phyloP scores from a whole-genome alignment of 257 asterid genomes.

The Capsicum pubescens region DNA sequence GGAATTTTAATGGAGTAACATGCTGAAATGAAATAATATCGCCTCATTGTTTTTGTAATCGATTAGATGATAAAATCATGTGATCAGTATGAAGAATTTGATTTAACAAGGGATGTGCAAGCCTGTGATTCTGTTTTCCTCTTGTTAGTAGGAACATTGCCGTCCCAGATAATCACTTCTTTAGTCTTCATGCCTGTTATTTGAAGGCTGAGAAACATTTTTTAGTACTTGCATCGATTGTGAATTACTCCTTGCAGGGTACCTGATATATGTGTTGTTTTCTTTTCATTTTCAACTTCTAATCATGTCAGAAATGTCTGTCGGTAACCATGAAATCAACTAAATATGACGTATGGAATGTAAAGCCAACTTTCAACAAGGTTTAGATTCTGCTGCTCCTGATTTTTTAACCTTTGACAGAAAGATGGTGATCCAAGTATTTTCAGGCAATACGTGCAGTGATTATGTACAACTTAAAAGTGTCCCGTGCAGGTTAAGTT shows the following conservation, averaged over 20 bases:
- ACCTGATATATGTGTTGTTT: background rate
- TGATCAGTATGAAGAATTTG: background rate
- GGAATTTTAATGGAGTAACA: background rate
- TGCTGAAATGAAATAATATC: slow-evolving; percentile 15
- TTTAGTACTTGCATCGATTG: background rate
- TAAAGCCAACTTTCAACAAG: background rate
- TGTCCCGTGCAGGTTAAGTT: background rate
- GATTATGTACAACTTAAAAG: too few relatives aligned
- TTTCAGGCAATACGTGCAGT: background rate
- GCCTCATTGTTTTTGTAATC: slow-evolving; percentile 7
- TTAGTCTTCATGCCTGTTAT: background rate
- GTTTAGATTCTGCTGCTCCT: background rate
- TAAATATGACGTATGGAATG: background rate
- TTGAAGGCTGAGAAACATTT: background rate
- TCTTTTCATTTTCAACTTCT: background rate
- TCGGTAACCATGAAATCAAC: background rate
- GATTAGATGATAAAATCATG: background rate
- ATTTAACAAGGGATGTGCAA: slow-evolving; percentile 20
- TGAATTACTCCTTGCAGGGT: background rate
- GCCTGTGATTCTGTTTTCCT: background rate
- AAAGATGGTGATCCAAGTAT: background rate
- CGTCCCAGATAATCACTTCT: background rate
- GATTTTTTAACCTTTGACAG: background rate
- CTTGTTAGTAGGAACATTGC: background rate
- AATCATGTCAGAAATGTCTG: background rate